Base-by-base conservation (phyloP, 2,329 filamentous ascomycete species). In the Colletotrichum neosansevieriae region DNA sequence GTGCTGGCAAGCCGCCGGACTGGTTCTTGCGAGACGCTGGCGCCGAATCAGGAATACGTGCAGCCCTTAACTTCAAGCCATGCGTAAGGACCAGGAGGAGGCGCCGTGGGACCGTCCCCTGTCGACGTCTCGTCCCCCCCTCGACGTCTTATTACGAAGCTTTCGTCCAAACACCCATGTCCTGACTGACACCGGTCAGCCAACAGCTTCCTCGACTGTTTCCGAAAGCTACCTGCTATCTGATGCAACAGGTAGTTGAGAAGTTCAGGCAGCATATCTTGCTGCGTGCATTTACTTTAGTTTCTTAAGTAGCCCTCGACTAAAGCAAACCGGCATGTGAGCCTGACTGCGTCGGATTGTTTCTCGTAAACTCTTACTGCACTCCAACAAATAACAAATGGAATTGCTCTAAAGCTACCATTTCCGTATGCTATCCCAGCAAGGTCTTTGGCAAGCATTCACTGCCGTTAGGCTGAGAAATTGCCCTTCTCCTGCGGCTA, bases 61-160 rank as follows among this genome's bases (percentile, higher is more conserved):
- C 19, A 50, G 32, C 11, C 36, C 13, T 42, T 69, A 66, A 62
- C 50, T 24, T 24, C 49, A 69, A 69, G 66, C 66, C 66, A 69
- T 38, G 34, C 57, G 61, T 56, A 69, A 65, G 49, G 62, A 66
- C 66, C 56, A 69, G 61, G 61, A 69, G 61, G 36, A 63, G 49
- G 49, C 50, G 58, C 50, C 40, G 42, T 57, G 34, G 24, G 50
- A 29, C 63, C 36, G 49, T 17, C 21, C 58, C 42, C 13, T 34
- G 49, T 51, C 49, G 19, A 4, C 12, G 34, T 50, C 45, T 21
- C 32, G 32, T 12, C n/a, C 53, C 34, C 42, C 24, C 24, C n/a
- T 58, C 32, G 29, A 58, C 49, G 21, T 60, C 42, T 54, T 67
- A 58, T 44, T 34, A 24, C 17, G n/a, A 63, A 63, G 58, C 50